A percentile compares a stretch with the other conserved stretches of the same genome.
Evolutionary conservation across 345 rosid species (phyloP).

Genomic region (Gossypium arboreum): DNA sequence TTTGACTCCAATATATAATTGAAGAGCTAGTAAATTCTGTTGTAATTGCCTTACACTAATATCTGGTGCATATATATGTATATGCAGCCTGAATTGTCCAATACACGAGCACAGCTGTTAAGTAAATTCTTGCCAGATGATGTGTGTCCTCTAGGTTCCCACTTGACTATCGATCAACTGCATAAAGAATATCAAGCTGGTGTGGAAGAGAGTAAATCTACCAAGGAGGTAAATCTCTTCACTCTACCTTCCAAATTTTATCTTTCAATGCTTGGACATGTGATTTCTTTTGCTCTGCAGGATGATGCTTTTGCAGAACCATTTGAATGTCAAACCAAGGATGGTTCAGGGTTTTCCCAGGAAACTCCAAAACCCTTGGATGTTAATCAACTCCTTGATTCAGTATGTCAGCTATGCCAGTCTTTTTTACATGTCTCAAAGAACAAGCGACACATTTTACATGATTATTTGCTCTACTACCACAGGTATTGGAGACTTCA

Average conservation of each 20-base stretch:
- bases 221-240: slow-evolving; percentile 34
- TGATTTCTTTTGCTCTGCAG: slow-evolving; percentile 31
- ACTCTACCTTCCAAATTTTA: slow-evolving; percentile 4
- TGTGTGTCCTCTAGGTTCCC: slow-evolving; percentile 70
- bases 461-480: slow-evolving; percentile 11
- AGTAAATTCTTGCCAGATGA: slow-evolving; percentile 83
- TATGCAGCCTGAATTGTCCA: slow-evolving; percentile 56
- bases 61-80: slow-evolving; percentile 19
- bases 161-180: slow-evolving; percentile 43
- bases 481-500: slow-evolving; percentile 67
- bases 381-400: slow-evolving; percentile 78
- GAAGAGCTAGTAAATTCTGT: background rate
- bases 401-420: slow-evolving; percentile 39
- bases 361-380: slow-evolving; percentile 46
- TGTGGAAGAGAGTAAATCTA: slow-evolving; percentile 30
- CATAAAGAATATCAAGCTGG: slow-evolving; percentile 36
- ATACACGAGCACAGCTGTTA: slow-evolving; percentile 51
- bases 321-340: slow-evolving; percentile 38
- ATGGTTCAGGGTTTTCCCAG: slow-evolving; percentile 25
- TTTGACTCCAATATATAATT: background rate
- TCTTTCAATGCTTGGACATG: slow-evolving; percentile 16
- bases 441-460: background rate
- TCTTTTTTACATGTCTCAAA: slow-evolving; percentile 8
- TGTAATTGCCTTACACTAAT: slow-evolving; percentile 1
- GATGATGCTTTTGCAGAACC: slow-evolving; percentile 49